phyloP scores from a whole-genome alignment of 805 yeast genomes.

The Maudiozyma pseudohumilis region DNA sequence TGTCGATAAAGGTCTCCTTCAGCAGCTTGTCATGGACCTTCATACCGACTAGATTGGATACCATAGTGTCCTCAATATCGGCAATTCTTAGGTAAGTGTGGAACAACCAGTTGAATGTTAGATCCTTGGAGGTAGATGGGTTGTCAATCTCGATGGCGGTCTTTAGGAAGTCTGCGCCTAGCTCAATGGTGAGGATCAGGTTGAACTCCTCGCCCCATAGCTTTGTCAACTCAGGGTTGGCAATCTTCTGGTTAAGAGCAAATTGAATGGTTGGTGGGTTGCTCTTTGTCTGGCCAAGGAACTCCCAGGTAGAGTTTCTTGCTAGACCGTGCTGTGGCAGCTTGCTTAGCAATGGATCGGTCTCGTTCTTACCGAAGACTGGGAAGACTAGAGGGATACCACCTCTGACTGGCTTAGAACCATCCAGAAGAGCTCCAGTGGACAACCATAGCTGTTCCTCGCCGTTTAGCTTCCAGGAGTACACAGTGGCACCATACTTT shows the following conservation, averaged over 20 bases:
- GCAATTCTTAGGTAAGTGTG: slow-evolving; percentile 75
- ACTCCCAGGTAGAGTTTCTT: slow-evolving; percentile 84
- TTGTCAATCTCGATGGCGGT: slow-evolving; percentile 73
- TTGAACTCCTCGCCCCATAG: slow-evolving; percentile 60
- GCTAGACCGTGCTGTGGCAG: slow-evolving; percentile 98
- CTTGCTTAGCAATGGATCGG: slow-evolving; percentile 45
- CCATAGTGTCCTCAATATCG: slow-evolving; percentile 69
- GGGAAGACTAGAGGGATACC: slow-evolving; percentile 97
- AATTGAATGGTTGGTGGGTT: slow-evolving; percentile 76
- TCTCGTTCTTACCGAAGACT: slow-evolving; percentile 65
- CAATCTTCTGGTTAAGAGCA: slow-evolving; percentile 80
- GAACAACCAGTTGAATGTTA: slow-evolving; percentile 90
- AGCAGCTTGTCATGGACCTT: slow-evolving; percentile 68
- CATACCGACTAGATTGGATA: slow-evolving; percentile 69
- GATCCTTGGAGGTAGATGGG: slow-evolving; percentile 41
- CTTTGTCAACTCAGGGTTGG: slow-evolving; percentile 59
- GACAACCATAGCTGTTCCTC: slow-evolving; percentile 79
- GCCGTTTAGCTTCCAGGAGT: slow-evolving; percentile 68
- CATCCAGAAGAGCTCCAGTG: slow-evolving; percentile 74
- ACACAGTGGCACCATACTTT: slow-evolving; percentile 80
- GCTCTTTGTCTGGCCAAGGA: slow-evolving; percentile 71
- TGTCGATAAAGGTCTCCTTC: slow-evolving; percentile 51
- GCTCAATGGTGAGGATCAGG: slow-evolving; percentile 55
- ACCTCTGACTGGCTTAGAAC: slow-evolving; percentile 90
- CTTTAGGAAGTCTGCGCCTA: slow-evolving; percentile 47